These are phyloP conservation scores for Mycena venus DNA, from an alignment of 768 basidiomycete genomes.

Conservation along the genomic window DNA sequence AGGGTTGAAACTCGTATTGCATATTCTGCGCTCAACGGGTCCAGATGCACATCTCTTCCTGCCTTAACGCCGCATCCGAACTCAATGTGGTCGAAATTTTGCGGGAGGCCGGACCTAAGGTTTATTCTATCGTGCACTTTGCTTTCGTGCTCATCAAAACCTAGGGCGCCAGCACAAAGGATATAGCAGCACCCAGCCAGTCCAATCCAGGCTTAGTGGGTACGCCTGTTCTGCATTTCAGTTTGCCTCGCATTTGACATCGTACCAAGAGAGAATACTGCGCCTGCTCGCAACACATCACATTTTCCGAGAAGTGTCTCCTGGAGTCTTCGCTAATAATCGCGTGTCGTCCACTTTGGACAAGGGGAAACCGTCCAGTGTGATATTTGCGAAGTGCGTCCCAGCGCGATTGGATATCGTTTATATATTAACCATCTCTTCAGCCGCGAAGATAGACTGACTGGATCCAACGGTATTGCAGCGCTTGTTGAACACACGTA, in stretches of 20 bases:
- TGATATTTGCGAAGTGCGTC: slow-evolving; percentile 34
- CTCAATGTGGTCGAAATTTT: too few species aligned
- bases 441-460: slow-evolving; percentile 15
- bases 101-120: too few species aligned
- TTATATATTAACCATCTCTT: background rate
- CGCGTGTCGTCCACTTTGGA: slow-evolving; percentile 45
- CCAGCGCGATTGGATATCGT: background rate
- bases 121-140: too few species aligned
- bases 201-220: too few species aligned
- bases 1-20: too few species aligned
- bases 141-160: too few species aligned
- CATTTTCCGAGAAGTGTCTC: slow-evolving; percentile 47
- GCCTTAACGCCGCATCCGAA: too few species aligned
- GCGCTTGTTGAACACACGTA: slow-evolving; percentile 36
- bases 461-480: slow-evolving; percentile 23
- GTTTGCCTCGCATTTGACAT: background rate
- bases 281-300: slow-evolving; percentile 49
- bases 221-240: background rate
- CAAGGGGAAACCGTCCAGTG: slow-evolving; percentile 37
- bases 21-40: too few species aligned
- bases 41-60: too few species aligned
- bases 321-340: slow-evolving; percentile 48
- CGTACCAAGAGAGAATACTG: slow-evolving; percentile 41
- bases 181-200: too few species aligned
- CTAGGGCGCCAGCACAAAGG: too few species aligned